A percentile compares a stretch with the other conserved stretches of the same genome.
phyloP scores from a whole-genome alignment of 108 stramenopile genomes.

The Chaetoceros tenuissimus region DNA sequence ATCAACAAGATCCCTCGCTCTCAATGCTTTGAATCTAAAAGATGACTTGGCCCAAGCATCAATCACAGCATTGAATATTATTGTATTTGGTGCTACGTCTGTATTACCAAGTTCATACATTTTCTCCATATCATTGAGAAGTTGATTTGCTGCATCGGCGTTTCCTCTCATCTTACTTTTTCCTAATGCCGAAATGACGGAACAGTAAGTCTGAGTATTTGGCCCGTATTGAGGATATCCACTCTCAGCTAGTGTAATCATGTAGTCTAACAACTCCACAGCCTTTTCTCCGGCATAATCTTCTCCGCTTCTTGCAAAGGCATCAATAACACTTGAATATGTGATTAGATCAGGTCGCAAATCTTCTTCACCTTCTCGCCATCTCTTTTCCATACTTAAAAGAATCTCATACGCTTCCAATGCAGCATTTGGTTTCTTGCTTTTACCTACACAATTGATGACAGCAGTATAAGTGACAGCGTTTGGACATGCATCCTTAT shows the following conservation, averaged over 20 bases:
- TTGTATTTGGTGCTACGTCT: not conserved
- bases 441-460: slow-evolving; percentile 5
- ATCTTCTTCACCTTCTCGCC: slow-evolving; percentile 8
- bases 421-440: not conserved
- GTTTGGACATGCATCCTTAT: slow-evolving; percentile 23
- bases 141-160: not conserved
- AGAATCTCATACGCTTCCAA: not conserved
- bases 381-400: slow-evolving; percentile 1
- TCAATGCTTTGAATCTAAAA: slow-evolving; percentile 1
- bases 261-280: slow-evolving; percentile 17
- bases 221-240: not conserved
- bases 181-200: not conserved
- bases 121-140: not conserved
- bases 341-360: slow-evolving; percentile 15
- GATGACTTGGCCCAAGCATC: slow-evolving; percentile 32
- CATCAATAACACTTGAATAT: slow-evolving; percentile 26
- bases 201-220: not conserved
- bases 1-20: slow-evolving; percentile 1
- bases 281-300: slow-evolving; percentile 24
- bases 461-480: slow-evolving; percentile 17
- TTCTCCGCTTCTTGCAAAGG: slow-evolving; percentile 19
- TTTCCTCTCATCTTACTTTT: not conserved
- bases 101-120: slow-evolving; percentile 3
- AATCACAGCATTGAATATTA: slow-evolving; percentile 53
- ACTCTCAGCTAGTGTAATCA: slow-evolving; percentile 3